phyloP scores from a whole-genome alignment of 306 rosid species.

The Casuarina glauca region DNA sequence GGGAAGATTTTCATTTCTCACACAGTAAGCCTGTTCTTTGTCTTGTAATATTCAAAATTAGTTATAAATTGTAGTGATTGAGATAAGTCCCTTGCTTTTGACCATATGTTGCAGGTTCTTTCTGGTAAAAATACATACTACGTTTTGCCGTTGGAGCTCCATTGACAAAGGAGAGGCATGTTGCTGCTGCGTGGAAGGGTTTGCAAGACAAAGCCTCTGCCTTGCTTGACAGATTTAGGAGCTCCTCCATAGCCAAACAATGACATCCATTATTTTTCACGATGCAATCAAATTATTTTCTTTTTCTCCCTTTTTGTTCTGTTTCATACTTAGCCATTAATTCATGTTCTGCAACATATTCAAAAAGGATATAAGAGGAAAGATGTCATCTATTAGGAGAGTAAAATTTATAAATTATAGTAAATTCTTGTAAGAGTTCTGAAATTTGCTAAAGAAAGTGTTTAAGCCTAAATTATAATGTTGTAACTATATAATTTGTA shows the following conservation, averaged over 20 bases:
- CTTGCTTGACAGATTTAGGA: conserved; percentile 41
- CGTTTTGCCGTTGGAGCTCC: conserved; percentile 95
- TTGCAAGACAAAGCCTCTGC: conserved; percentile 73
- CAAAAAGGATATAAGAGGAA: too few relatives aligned
- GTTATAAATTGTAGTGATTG: neutral
- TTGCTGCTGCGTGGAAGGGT: conserved; percentile 64
- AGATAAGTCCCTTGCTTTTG: conserved; percentile 10
- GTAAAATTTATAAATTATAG: too few relatives aligned
- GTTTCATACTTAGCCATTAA: too few relatives aligned
- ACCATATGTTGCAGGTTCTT: conserved; percentile 61
- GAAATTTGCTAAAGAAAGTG: too few relatives aligned
- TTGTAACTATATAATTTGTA: too few relatives aligned
- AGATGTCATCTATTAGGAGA: too few relatives aligned
- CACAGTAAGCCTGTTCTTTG: conserved; percentile 58
- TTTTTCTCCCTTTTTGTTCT: too few relatives aligned
- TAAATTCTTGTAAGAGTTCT: too few relatives aligned
- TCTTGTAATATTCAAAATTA: neutral
- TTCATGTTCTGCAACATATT: too few relatives aligned
- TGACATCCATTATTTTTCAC: too few relatives aligned
- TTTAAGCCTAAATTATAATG: too few relatives aligned
- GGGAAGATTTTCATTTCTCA: conserved; percentile 79
- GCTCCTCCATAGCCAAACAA: neutral
- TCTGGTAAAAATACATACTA: conserved; percentile 64
- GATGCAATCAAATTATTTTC: too few relatives aligned
- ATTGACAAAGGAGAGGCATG: conserved; percentile 79